A percentile compares a stretch with the other conserved stretches of the same genome.
Evolutionary conservation across 768 basidiomycete species (phyloP).

Genomic region (Pleurotus tuoliensis): DNA sequence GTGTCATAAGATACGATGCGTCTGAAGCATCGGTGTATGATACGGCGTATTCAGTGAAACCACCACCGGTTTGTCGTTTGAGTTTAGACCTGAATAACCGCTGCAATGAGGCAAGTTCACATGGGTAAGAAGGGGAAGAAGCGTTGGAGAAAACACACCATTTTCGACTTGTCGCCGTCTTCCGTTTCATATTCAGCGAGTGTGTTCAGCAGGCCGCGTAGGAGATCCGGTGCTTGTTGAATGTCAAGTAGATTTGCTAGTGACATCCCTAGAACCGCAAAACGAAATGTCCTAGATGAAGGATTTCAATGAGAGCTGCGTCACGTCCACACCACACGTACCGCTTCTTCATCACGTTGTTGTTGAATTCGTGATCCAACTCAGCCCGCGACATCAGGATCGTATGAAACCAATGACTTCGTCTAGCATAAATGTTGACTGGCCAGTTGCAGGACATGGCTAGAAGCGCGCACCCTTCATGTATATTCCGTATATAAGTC

Average conservation of each 20-base stretch:
- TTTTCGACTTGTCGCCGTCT: conserved; percentile 69
- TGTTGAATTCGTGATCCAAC: conserved; percentile 72
- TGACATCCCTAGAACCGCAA: conserved; percentile 84
- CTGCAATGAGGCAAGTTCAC: conserved; percentile 21
- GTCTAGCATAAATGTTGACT: conserved; percentile 34
- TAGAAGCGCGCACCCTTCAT: conserved; percentile 67
- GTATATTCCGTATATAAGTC: conserved; percentile 80
- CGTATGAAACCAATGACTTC: conserved; percentile 86
- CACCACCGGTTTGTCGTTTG: conserved; percentile 49
- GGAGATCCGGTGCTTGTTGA: conserved; percentile 72
- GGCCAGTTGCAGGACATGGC: conserved; percentile 2
- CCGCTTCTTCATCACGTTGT: conserved; percentile 76
- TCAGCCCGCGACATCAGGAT: conserved; percentile 73
- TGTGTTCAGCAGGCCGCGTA: conserved; percentile 68
- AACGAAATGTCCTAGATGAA: conserved; percentile 65
- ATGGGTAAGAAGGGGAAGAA: neutral
- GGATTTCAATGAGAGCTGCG: neutral
- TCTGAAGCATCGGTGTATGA: conserved; percentile 60
- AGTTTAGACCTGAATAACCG: conserved; percentile 59
- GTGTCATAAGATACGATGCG: conserved; percentile 65
- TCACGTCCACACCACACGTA: conserved; percentile 19
- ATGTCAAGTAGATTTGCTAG: conserved; percentile 81
- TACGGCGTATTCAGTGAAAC: conserved; percentile 55
- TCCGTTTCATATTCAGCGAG: conserved; percentile 81
- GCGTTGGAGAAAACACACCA: conserved; percentile 37